phyloP scores from a whole-genome alignment of 768 basidiomycete genomes.

The Rhizopogon vulgaris region DNA sequence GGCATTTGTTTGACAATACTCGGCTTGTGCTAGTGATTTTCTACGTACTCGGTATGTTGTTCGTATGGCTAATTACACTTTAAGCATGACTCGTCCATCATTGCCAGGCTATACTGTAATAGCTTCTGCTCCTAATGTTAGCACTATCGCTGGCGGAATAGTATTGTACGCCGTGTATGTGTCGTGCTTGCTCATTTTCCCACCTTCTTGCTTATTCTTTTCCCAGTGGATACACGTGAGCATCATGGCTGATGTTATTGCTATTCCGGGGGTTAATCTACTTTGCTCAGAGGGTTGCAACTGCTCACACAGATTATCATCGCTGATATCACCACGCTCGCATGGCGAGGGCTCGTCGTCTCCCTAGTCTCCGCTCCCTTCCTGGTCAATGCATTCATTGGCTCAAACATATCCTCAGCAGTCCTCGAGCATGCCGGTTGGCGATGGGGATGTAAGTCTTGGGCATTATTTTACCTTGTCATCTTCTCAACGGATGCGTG shows the following conservation, averaged over 20 bases:
- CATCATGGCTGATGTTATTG: conserved; percentile 1
- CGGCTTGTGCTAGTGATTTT: conserved; percentile 36
- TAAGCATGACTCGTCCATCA: not conserved
- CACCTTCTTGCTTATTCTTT: conserved; percentile 15
- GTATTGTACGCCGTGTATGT: conserved; percentile 51
- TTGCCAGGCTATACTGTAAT: conserved; percentile 44
- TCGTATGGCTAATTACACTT: not conserved
- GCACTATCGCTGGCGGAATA: conserved; percentile 46
- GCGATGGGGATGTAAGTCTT: conserved; percentile 63
- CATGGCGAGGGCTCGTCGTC: conserved; percentile 49
- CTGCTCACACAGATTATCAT: conserved; percentile 60
- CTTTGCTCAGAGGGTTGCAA: conserved; percentile 45
- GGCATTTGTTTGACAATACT: not conserved
- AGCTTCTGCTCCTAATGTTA: conserved; percentile 40
- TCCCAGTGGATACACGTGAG: conserved; percentile 54
- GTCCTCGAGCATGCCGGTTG: conserved; percentile 44
- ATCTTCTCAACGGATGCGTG: not conserved
- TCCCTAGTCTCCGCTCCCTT: conserved; percentile 44
- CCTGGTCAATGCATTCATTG: conserved; percentile 59
- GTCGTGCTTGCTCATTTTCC: not conserved
- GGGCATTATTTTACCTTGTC: not conserved
- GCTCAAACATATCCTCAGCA: conserved; percentile 50
- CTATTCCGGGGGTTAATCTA: not conserved
- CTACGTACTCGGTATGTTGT: conserved; percentile 48
- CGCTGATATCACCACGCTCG: conserved; percentile 53